Evolutionary conservation across 768 basidiomycete species (phyloP).

Genomic region (Trametes cubensis): DNA sequence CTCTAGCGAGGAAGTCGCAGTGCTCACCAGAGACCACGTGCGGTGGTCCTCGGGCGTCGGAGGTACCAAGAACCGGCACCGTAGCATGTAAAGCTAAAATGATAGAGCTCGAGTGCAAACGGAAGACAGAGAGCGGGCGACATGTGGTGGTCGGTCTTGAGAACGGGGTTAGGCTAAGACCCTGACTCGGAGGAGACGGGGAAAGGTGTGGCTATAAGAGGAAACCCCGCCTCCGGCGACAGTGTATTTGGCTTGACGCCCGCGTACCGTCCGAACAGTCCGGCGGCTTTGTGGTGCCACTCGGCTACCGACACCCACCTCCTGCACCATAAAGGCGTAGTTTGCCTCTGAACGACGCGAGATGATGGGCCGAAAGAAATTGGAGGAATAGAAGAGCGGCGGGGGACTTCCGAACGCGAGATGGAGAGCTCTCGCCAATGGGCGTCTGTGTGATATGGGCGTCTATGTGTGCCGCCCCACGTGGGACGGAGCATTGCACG

Average conservation of each 20-base stretch:
- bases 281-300: background rate
- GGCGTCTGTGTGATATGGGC: background rate
- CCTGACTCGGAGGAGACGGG: background rate
- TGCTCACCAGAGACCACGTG: too few relatives aligned
- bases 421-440: background rate
- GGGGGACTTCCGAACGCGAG: background rate
- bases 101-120: too few relatives aligned
- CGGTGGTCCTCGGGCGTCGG: too few relatives aligned
- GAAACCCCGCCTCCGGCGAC: conserved; percentile 12
- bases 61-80: too few relatives aligned
- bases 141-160: too few relatives aligned
- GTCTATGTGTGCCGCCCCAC: conserved; percentile 12
- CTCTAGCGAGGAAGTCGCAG: too few relatives aligned
- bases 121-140: too few relatives aligned
- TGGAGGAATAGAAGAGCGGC: background rate
- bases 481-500: conserved; percentile 14
- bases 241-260: conserved; percentile 4
- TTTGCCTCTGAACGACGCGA: too few relatives aligned
- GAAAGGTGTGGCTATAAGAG: background rate
- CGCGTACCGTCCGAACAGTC: background rate
- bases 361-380: background rate
- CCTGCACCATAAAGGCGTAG: too few relatives aligned
- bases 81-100: too few relatives aligned
- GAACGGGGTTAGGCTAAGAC: background rate
- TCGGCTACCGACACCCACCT: too few relatives aligned